A percentile compares a stretch with the other conserved stretches of the same genome.
These are phyloP conservation scores for Coniochaeta ligniaria DNA, from an alignment of 2,329 filamentous ascomycete species.

Conservation along the genomic window DNA sequence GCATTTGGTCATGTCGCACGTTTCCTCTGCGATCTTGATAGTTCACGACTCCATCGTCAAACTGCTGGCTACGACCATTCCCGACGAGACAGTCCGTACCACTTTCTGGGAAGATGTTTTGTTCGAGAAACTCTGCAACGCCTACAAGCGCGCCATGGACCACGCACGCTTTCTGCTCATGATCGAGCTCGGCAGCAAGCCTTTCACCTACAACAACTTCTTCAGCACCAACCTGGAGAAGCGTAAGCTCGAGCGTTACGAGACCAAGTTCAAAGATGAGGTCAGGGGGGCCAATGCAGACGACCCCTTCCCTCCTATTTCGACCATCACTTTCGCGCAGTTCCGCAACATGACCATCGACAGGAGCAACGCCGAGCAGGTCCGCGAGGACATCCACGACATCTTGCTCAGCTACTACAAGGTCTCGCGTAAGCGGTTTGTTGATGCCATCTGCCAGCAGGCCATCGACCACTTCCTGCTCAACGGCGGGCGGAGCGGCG, in stretches of 20 bases:
- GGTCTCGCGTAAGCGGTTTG: slow-evolving; percentile 52
- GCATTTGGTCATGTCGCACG: slow-evolving; percentile 36
- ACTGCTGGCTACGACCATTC: slow-evolving; percentile 28
- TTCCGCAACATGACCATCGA: slow-evolving; percentile 1
- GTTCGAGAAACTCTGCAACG: slow-evolving; percentile 31
- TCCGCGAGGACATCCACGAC: slow-evolving; percentile 47
- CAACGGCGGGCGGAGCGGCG: slow-evolving; percentile 18
- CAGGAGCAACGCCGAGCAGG: slow-evolving; percentile 12
- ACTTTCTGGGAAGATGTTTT: slow-evolving; percentile 37
- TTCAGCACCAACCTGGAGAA: slow-evolving; percentile 35
- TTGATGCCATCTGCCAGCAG: slow-evolving; percentile 56
- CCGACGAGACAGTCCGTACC: slow-evolving; percentile 31
- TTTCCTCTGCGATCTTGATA: slow-evolving; percentile 40
- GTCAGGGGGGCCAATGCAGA: no score
- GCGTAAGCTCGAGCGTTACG: slow-evolving; percentile 12
- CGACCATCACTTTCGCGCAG: neutral
- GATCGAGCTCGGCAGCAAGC: slow-evolving; percentile 38
- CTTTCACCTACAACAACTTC: slow-evolving; percentile 43
- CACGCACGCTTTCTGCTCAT: slow-evolving; percentile 44
- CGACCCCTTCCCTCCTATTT: no score
- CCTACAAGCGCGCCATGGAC: slow-evolving; percentile 39
- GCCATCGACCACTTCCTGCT: slow-evolving; percentile 48
- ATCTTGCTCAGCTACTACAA: slow-evolving; percentile 55
- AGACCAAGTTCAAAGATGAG: no score
- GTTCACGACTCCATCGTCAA: slow-evolving; percentile 45